Conservation (phyloP, 2,329 filamentous ascomycete genomes). For the Myriosclerotinia duriaeana region DNA sequence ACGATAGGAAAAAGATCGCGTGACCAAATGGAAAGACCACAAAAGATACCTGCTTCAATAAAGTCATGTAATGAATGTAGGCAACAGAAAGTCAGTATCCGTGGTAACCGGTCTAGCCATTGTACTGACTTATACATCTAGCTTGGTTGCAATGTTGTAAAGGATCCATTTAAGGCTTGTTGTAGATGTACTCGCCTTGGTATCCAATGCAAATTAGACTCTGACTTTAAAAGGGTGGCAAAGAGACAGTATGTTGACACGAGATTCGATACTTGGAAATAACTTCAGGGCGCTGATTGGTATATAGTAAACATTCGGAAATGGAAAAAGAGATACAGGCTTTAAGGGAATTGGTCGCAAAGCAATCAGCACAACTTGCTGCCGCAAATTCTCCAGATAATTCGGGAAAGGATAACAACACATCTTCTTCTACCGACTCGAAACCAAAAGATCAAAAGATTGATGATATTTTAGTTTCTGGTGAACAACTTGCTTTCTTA, state of each 20-base stretch:
- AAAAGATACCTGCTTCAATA: conserved; percentile 21
- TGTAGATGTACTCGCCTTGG: conserved; percentile 61
- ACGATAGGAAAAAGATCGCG: conserved; percentile 19
- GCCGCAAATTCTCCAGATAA: conserved; percentile 46
- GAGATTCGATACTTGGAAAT: too few relatives aligned
- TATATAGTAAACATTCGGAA: conserved; percentile 58
- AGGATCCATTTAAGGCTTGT: conserved; percentile 62
- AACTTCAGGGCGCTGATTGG: neutral
- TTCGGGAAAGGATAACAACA: conserved; percentile 53
- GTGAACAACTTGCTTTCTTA: conserved; percentile 25
- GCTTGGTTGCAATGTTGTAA: conserved; percentile 66
- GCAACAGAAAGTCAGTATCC: conserved; percentile 61
- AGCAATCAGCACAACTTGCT: conserved; percentile 21
- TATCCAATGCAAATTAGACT: conserved; percentile 65
- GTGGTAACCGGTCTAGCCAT: conserved; percentile 17
- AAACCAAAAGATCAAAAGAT: conserved; percentile 23
- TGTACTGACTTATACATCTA: conserved; percentile 38
- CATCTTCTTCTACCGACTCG: conserved; percentile 44
- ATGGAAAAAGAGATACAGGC: conserved; percentile 59
- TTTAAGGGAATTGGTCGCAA: conserved; percentile 44
- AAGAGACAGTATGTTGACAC: conserved; percentile 43
- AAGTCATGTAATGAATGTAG: conserved; percentile 52
- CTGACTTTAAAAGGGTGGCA: conserved; percentile 66
- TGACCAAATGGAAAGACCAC: conserved; percentile 18
- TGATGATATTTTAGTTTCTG: conserved; percentile 25